Evolutionary conservation across 176 grass and related monocot species (phyloP).

Genomic region (Rhynchospora pubera): DNA sequence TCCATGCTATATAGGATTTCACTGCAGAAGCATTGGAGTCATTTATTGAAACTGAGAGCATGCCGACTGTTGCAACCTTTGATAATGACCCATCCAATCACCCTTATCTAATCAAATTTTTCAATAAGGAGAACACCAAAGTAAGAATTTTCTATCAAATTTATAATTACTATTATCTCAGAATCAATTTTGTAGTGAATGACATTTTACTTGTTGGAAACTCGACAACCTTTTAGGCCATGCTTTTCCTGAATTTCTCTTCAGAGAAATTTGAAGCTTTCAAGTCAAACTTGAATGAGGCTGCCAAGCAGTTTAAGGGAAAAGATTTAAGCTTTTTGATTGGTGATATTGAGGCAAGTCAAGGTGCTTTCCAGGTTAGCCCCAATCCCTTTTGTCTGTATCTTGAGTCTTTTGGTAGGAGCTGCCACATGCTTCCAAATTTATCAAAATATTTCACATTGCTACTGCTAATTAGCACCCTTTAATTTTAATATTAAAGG

Average conservation of each 20-base stretch:
- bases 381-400: background rate
- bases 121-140: conserved; percentile 54
- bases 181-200: background rate
- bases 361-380: conserved; percentile 77
- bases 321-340: conserved; percentile 86
- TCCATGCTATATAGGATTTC: conserved; percentile 62
- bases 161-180: background rate
- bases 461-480: background rate
- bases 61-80: conserved; percentile 64
- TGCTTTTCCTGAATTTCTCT: conserved; percentile 84
- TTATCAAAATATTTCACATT: background rate
- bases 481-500: background rate
- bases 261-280: conserved; percentile 56
- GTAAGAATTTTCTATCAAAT: conserved; percentile 28
- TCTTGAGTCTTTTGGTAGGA: background rate
- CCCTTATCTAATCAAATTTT: conserved; percentile 67
- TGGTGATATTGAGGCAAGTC: conserved; percentile 70
- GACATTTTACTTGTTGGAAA: conserved; percentile 2
- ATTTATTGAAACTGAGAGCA: conserved; percentile 68
- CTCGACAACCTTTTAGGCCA: conserved; percentile 38
- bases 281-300: conserved; percentile 47
- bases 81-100: conserved; percentile 80
- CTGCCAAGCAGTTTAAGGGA: conserved; percentile 53
- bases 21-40: conserved; percentile 51
- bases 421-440: background rate